phyloP scores from a whole-genome alignment of 352 stramenopile species.

The Globisporangium abappressorium region DNA sequence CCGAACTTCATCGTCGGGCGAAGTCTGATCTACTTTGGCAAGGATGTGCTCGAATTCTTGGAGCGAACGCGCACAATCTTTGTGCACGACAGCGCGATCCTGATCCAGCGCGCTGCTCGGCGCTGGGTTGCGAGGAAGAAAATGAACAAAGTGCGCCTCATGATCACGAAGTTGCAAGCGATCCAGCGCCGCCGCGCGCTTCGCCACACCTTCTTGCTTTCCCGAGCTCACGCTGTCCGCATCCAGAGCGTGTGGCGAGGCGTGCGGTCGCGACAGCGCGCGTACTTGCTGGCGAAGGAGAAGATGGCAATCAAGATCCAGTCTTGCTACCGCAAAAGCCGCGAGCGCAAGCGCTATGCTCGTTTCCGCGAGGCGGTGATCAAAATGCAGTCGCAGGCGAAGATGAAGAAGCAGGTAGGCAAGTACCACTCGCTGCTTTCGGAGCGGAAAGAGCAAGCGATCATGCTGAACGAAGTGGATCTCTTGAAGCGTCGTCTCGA shows the following conservation, averaged over 20 bases:
- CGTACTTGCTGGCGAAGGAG: slow-evolving; percentile 53
- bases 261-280: slow-evolving; percentile 50
- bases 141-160: slow-evolving; percentile 45
- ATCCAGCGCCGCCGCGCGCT: slow-evolving; percentile 48
- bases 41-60: slow-evolving; percentile 90
- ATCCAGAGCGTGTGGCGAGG: slow-evolving; percentile 79
- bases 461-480: slow-evolving; percentile 78
- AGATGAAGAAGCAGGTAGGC: slow-evolving; percentile 78
- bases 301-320: slow-evolving; percentile 65
- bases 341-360: slow-evolving; percentile 43
- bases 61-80: slow-evolving; percentile 77
- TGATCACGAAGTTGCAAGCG: slow-evolving; percentile 61
- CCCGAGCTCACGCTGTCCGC: slow-evolving; percentile 38
- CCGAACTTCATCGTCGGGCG: slow-evolving; percentile 76
- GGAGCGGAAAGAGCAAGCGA: slow-evolving; percentile 61
- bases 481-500: slow-evolving; percentile 71
- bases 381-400: slow-evolving; percentile 61
- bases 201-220: slow-evolving; percentile 40
- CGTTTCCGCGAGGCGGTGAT: slow-evolving; percentile 67
- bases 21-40: slow-evolving; percentile 93
- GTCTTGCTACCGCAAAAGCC: slow-evolving; percentile 45
- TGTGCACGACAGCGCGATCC: slow-evolving; percentile 59
- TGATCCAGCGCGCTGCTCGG: slow-evolving; percentile 56
- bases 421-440: slow-evolving; percentile 62
- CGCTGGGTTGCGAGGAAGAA: slow-evolving; percentile 49